Evolutionary conservation across 2,329 filamentous ascomycete genomes (phyloP), one percentile per base, ranked within the genome.

Genomic region (Aspergillus puulaauensis): DNA sequence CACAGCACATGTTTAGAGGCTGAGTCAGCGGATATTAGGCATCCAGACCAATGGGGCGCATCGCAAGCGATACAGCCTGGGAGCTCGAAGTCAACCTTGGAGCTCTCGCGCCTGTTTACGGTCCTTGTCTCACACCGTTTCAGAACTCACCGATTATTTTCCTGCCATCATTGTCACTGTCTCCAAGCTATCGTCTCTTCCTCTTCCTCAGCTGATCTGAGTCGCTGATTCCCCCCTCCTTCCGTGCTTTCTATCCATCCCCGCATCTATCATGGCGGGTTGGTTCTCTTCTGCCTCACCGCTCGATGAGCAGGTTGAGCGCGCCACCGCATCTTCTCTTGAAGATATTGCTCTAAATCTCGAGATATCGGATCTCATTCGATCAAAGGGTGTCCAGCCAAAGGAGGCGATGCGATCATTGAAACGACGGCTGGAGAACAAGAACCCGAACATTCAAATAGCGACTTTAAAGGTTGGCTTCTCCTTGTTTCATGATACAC

Each of bases 341-440:
- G 93, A 99, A 78, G 93, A 99, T 72, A 98, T 99, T 74, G 90
- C 95, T 41, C 86, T 97, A 66, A 98, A 98, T 74, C 87, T 99
- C 70, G 95, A 99, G 77, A 98, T 99, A 68, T 97, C 93, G 75
- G 95, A 99, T 79, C 82, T 96, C 67, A 97, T 99, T 75, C 87
- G 95, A 68, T 98, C 93, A 70, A 98, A 98, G 81, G 96, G 92
- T 17, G 93, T 99, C 51, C 92, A 93, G 75, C 93, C 95, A 54
- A 97, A 93, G 77, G 95, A 99, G 77, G 95, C 95, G 61, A 99
- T 99, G 95, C 90, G 92, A 74, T 93, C 91, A 44, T 81, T 99
- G 70, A 98, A 97, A 80, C 87, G 87, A 73, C 88, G 95, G 74
- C 92, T 99, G 80, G 92, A 91, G 77, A 92, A 96, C 82, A 96